Evolutionary conservation across 2,329 filamentous ascomycete genomes (phyloP).

Genomic region (Fusarium citri): DNA sequence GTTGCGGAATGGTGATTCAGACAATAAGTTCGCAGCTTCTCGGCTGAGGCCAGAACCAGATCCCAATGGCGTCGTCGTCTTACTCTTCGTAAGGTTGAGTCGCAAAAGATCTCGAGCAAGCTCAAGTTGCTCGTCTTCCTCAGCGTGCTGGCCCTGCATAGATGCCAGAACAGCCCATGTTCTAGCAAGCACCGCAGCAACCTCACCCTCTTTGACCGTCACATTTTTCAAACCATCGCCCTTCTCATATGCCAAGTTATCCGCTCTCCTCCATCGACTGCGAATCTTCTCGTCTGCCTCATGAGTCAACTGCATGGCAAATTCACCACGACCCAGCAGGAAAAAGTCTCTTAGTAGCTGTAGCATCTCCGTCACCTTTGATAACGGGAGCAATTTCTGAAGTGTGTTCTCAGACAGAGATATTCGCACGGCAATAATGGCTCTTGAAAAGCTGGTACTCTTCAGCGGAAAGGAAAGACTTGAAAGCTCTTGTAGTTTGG

Average conservation of each 20-base stretch:
- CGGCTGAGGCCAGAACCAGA: conserved; percentile 52
- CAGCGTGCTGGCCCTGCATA: conserved; percentile 74
- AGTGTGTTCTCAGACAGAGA: conserved; percentile 87
- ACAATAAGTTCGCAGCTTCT: conserved; percentile 52
- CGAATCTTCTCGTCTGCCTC: conserved; percentile 85
- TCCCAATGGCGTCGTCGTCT: conserved; percentile 53
- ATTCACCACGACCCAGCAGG: conserved; percentile 88
- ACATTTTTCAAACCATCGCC: conserved; percentile 59
- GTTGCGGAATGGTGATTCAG: conserved; percentile 76
- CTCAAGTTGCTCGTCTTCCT: conserved; percentile 87
- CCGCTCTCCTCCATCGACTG: conserved; percentile 75
- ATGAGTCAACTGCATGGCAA: conserved; percentile 85
- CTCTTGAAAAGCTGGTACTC: conserved; percentile 74
- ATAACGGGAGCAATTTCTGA: conserved; percentile 82
- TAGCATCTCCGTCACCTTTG: conserved; percentile 80
- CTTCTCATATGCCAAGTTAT: conserved; percentile 68
- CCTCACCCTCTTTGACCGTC: conserved; percentile 87
- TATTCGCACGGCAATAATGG: conserved; percentile 80
- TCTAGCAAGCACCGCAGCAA: conserved; percentile 78
- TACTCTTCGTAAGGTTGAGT: conserved; percentile 69
- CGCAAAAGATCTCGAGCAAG: conserved; percentile 81
- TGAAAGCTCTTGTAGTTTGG: conserved; percentile 77
- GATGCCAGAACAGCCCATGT: conserved; percentile 85
- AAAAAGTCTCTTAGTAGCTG: conserved; percentile 87
- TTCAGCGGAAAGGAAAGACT: conserved; percentile 79